Evolutionary conservation across 2,329 filamentous ascomycete genomes (phyloP), one percentile per base, ranked within the genome.

Genomic region (Arthrinium phaeospermum): DNA sequence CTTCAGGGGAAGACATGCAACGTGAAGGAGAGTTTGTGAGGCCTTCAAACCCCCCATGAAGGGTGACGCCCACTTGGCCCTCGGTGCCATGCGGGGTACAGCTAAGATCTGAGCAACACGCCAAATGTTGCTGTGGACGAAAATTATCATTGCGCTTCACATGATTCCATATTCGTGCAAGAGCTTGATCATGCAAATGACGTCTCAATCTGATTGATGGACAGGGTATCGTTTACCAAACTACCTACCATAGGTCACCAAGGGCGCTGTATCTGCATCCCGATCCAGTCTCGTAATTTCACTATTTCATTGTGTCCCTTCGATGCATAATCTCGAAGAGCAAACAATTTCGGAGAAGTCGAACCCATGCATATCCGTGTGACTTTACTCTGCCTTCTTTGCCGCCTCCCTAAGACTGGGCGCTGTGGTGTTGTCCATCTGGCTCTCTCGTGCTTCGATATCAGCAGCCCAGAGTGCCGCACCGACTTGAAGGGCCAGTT

Each of bases 401-500:
- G 85, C 87, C 57, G 84, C 81, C 75, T 88, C 85, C 64, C 86
- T 83, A 61, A 89, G 79, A 57, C 47, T 82, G 1, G 87, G 87
- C n/a, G 87, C 87, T 19, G 87, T 89, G 73, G 84, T 82, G 70
- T 83, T 79, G 13, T 84, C 83, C 86, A 89, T 88, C 53, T 82
- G 80, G 13, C 82, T 85, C 71, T 85, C 83, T 76, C 86, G 86
- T 41, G 83, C 81, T 81, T 97, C 94, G 72, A 97, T 89, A 81
- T 97, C 95, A 24, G 94, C 93, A 53, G 96, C 95, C 95, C 95
- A 98, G n/a, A 98, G 85, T 10, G 96, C 96, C 71, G 95, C 96
- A 10, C 95, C 96, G 72, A 97, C 94, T 91, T 68, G 10, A 49
- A 49, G 49, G 61, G 37, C 14, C 72, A 41, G 61, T 73, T 19